Percentiles rank a stretch among this genome's conserved stretches.
Evolutionary conservation across 495 filamentous ascomycete genomes (phyloP).

Genomic region (Lepidopterella palustris): DNA sequence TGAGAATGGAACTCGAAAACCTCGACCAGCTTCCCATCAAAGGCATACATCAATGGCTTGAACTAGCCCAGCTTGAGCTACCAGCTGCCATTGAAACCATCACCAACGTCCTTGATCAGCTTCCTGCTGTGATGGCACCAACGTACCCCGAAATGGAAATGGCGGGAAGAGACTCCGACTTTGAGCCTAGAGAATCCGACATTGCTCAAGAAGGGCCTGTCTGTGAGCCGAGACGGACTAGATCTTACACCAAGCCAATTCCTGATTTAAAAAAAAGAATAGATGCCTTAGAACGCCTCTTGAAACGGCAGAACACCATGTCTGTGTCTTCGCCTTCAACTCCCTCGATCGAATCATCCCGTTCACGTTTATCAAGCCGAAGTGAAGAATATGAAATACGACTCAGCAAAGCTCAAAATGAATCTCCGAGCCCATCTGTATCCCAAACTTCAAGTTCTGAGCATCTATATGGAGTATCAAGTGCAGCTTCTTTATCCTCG

Average conservation of each 20-base stretch:
- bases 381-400: background rate
- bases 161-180: too few relatives aligned
- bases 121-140: constrained; percentile 1
- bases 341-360: background rate
- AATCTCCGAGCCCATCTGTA: background rate
- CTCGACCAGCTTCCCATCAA: constrained; percentile 6
- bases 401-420: background rate
- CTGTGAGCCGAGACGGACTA: background rate
- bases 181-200: background rate
- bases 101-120: constrained; percentile 13
- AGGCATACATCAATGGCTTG: constrained; percentile 21
- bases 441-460: background rate
- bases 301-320: background rate
- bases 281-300: background rate
- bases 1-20: background rate
- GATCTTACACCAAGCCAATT: background rate
- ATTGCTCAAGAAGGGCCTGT: background rate
- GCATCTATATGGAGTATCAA: background rate
- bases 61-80: constrained; percentile 14
- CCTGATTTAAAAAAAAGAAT: background rate
- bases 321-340: background rate
- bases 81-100: constrained; percentile 21
- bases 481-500: background rate
- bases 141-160: too few relatives aligned
- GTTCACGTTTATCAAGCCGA: background rate